A percentile compares a stretch with the other conserved stretches of the same genome.
These are phyloP conservation scores for Cryptococcus hybrid DNA, from an alignment of 1,284 basidiomycete species.

Conservation along the genomic window DNA sequence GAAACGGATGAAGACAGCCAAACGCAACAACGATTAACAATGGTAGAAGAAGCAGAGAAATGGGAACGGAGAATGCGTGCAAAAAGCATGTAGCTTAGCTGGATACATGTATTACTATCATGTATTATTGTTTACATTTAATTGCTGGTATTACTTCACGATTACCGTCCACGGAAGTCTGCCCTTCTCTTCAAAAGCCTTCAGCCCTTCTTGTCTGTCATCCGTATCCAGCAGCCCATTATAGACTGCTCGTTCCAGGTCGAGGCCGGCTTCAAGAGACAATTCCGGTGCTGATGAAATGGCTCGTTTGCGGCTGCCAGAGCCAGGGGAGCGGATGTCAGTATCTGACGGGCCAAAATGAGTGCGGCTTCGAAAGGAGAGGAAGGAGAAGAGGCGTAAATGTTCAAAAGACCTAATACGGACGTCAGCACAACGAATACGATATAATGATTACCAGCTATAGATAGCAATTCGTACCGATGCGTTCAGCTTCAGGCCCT, in stretches of 20 bases:
- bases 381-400: conserved; percentile 55
- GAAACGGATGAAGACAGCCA: conserved; percentile 12
- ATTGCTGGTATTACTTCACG: background rate
- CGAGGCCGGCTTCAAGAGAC: conserved; percentile 74
- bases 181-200: conserved; percentile 87
- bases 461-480: conserved; percentile 57
- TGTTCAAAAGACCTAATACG: conserved; percentile 49
- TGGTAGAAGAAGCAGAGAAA: conserved; percentile 38
- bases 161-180: conserved; percentile 63
- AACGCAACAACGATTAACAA: conserved; percentile 11
- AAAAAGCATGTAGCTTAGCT: conserved; percentile 7
- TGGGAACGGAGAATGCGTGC: conserved; percentile 35
- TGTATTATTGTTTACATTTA: background rate
- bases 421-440: background rate
- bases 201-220: conserved; percentile 80
- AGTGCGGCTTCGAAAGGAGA: conserved; percentile 31
- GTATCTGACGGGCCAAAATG: conserved; percentile 31
- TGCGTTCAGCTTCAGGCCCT: conserved; percentile 67
- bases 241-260: conserved; percentile 84
- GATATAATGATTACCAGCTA: background rate
- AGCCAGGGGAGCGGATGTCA: conserved; percentile 69
- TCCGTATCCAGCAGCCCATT: conserved; percentile 73
- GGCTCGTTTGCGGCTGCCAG: conserved; percentile 80
- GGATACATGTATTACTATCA: background rate
- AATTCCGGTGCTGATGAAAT: conserved; percentile 77